Evolutionary conservation across 2,329 filamentous ascomycete species (phyloP), one percentile per base, ranked within the genome.

Genomic region (Trichophyton verrucosum): DNA sequence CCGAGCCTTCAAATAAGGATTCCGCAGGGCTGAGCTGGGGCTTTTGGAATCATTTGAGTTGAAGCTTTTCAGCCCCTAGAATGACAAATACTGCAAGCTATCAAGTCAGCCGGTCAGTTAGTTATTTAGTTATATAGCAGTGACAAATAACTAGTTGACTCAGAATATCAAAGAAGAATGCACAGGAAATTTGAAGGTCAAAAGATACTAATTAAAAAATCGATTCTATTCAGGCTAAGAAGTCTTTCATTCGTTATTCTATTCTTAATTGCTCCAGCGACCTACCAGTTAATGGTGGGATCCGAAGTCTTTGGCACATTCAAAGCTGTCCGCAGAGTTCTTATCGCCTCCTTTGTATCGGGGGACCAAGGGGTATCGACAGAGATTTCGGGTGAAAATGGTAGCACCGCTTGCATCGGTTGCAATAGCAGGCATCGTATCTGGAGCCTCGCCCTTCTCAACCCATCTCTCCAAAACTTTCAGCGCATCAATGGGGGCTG

Each of bases 41-140:
- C 11, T 36, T 55, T 55, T 55, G 51, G 51, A 55, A 55, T 55
- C 51, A 33, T 38, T 55, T 55, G 27, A 36, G 51, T 36, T 55
- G 46, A 51, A 11, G 8, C 7, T 47, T 47, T 22, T 51, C 46
- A 51, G 46, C 46, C 13, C 46, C 4, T 27, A 22, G n/a, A 27
- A 24, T 51, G 46, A 51, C 46, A 49, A 49, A 53, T 17, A 47
- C 15, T 46, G 15, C 42, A 38, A 38, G 11, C 9, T 38, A 38
- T 38, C 33, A 38, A 38, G 33, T 38, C 11, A 38, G 9, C 9
- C 33, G 3, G 33, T 30, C 7, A 6, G 33, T 38, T 13, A 13
- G n/a, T n/a, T n/a, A n/a, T n/a, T n/a, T n/a, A n/a, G n/a, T n/a
- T 38, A 1, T 38, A 13, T 38, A 13, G 33, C 33, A 3, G 33